Evolutionary conservation across 306 rosid genomes (phyloP).

Genomic region (Ceratonia siliqua): DNA sequence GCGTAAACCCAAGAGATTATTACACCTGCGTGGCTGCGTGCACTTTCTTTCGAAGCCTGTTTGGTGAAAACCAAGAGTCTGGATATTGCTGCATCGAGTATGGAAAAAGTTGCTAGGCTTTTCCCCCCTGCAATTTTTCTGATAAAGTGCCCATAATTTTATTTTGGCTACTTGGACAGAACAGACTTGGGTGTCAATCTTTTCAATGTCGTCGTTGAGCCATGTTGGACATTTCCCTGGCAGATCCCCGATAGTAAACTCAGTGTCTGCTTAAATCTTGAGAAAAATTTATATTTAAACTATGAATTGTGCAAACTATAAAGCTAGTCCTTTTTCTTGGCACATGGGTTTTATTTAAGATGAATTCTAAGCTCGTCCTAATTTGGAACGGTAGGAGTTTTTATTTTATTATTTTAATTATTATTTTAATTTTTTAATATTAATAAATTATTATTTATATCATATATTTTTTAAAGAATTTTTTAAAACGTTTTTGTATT

Average conservation of each 20-base stretch:
- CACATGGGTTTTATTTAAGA: constrained; percentile 1
- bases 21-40: not conserved
- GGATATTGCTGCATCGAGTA: not conserved
- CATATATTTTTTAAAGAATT: too few species aligned
- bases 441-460: too few species aligned
- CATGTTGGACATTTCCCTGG: constrained; percentile 50
- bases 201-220: not conserved
- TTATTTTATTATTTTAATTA: too few species aligned
- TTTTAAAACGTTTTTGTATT: too few species aligned
- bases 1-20: constrained; percentile 12
- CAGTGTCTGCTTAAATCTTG: constrained; percentile 40
- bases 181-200: not conserved
- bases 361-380: too few species aligned
- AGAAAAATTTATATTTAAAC: constrained; percentile 15
- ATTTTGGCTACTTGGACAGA: not conserved
- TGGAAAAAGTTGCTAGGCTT: constrained; percentile 3
- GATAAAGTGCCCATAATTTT: not conserved
- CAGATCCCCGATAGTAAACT: constrained; percentile 42
- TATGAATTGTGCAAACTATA: not conserved
- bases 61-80: constrained; percentile 31
- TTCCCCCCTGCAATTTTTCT: not conserved
- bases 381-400: too few species aligned
- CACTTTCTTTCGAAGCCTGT: not conserved
- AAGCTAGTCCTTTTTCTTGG: constrained; percentile 7
- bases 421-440: too few species aligned